A percentile compares a stretch with the other conserved stretches of the same genome.
These are phyloP conservation scores for Cryptosporidium viatorum DNA, from an alignment of 169 alveolate genomes.

Conservation along the genomic window DNA sequence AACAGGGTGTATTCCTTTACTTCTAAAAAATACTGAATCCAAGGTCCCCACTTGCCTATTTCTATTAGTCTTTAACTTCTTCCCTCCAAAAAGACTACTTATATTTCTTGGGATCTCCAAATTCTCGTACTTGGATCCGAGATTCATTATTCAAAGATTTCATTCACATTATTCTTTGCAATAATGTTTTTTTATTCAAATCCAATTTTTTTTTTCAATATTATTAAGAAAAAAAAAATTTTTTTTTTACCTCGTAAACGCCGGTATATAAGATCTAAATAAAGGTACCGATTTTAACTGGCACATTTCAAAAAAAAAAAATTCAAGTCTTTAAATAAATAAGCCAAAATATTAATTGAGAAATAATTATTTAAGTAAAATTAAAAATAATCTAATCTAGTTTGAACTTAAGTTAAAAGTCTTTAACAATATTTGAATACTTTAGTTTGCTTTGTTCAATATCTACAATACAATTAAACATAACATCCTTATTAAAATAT, in stretches of 20 bases:
- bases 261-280: slow-evolving; percentile 22
- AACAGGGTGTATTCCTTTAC: slow-evolving; percentile 1
- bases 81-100: slow-evolving; percentile 8
- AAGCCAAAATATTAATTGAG: not conserved
- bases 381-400: not conserved
- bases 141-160: not conserved
- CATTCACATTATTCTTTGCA: not conserved
- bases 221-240: not conserved
- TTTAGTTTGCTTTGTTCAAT: slow-evolving; percentile 68
- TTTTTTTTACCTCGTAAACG: not conserved
- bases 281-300: not conserved
- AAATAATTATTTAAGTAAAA: not conserved
- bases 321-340: not conserved
- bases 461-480: slow-evolving; percentile 56
- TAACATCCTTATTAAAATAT: slow-evolving; percentile 38
- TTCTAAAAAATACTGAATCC: not conserved
- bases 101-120: slow-evolving; percentile 9
- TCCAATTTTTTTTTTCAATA: not conserved
- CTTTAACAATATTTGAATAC: slow-evolving; percentile 29
- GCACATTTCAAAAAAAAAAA: not conserved
- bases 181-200: not conserved
- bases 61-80: not conserved
- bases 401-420: slow-evolving; percentile 3
- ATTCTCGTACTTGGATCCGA: slow-evolving; percentile 19
- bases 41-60: not conserved